phyloP scores from a whole-genome alignment of 495 filamentous ascomycete genomes.

The Saxophila tyrrhenica region DNA sequence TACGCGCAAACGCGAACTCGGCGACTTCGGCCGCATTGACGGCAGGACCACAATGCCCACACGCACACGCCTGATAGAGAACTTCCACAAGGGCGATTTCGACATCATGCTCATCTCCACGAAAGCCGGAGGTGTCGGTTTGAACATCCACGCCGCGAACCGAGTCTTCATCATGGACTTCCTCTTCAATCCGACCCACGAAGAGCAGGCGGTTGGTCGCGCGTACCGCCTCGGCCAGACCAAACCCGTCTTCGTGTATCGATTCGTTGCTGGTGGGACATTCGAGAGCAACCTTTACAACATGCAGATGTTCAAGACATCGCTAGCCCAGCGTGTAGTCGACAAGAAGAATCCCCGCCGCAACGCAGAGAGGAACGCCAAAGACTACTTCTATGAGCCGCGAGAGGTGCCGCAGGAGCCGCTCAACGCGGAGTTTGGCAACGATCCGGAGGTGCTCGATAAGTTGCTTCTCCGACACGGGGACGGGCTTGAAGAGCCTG shows the following conservation, averaged over 20 bases:
- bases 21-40: constrained; percentile 65
- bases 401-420: constrained; percentile 41
- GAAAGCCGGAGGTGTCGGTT: constrained; percentile 82
- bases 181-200: constrained; percentile 64
- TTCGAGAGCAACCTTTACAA: constrained; percentile 64
- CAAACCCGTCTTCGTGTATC: constrained; percentile 80
- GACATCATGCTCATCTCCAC: constrained; percentile 91
- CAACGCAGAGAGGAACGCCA: constrained; percentile 36
- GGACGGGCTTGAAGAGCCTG: background rate
- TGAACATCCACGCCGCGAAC: constrained; percentile 80
- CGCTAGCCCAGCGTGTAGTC: constrained; percentile 66
- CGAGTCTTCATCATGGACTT: constrained; percentile 83
- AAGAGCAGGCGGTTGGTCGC: constrained; percentile 81
- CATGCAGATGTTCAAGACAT: constrained; percentile 64
- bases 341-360: constrained; percentile 67
- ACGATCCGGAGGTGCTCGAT: constrained; percentile 61
- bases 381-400: constrained; percentile 48
- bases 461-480: constrained; percentile 39
- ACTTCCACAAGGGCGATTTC: constrained; percentile 68
- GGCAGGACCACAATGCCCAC: constrained; percentile 62
- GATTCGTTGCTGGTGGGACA: constrained; percentile 68
- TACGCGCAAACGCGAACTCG: background rate
- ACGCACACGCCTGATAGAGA: constrained; percentile 85
- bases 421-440: constrained; percentile 42
- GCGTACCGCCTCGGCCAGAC: constrained; percentile 77